These are phyloP conservation scores for Torulaspora microellipsoides DNA, from an alignment of 805 yeast species.

Conservation along the genomic window DNA sequence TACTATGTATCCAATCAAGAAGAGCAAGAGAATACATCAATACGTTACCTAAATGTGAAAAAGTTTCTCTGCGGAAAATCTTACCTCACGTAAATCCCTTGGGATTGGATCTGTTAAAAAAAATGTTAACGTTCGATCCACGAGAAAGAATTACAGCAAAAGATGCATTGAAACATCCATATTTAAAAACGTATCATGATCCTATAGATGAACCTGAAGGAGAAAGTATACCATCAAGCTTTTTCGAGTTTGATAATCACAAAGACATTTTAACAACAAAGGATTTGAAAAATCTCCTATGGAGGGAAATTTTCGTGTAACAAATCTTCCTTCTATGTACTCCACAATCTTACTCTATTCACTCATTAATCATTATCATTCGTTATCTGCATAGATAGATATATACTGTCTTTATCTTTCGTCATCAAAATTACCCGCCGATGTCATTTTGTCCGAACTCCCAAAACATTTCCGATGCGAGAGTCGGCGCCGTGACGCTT, in stretches of 20 bases:
- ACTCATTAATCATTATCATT: too few relatives aligned
- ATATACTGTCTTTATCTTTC: too few relatives aligned
- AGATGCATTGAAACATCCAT: slow-evolving; percentile 83
- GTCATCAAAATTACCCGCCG: too few relatives aligned
- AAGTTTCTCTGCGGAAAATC: slow-evolving; percentile 23
- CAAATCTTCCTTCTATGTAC: too few relatives aligned
- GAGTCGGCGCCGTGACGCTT: too few relatives aligned
- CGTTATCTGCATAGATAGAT: too few relatives aligned
- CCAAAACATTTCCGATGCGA: too few relatives aligned
- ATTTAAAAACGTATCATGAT: slow-evolving; percentile 83
- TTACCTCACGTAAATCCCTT: slow-evolving; percentile 54
- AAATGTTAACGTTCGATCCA: slow-evolving; percentile 79
- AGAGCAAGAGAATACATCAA: slow-evolving; percentile 87
- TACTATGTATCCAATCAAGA: slow-evolving; percentile 65
- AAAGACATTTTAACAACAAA: slow-evolving; percentile 73
- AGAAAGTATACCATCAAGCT: slow-evolving; percentile 75
- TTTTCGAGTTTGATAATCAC: slow-evolving; percentile 81
- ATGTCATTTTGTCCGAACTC: too few relatives aligned
- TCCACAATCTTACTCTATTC: too few relatives aligned
- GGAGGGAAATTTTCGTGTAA: slow-evolving; percentile 56
- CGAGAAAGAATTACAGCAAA: slow-evolving; percentile 74
- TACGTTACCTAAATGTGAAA: slow-evolving; percentile 59
- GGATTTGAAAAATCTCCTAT: slow-evolving; percentile 73
- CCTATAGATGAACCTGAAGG: slow-evolving; percentile 91
- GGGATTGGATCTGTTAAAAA: slow-evolving; percentile 64